Conservation (phyloP, 2,329 filamentous ascomycete genomes). For the Arachnomyces sp. region DNA sequence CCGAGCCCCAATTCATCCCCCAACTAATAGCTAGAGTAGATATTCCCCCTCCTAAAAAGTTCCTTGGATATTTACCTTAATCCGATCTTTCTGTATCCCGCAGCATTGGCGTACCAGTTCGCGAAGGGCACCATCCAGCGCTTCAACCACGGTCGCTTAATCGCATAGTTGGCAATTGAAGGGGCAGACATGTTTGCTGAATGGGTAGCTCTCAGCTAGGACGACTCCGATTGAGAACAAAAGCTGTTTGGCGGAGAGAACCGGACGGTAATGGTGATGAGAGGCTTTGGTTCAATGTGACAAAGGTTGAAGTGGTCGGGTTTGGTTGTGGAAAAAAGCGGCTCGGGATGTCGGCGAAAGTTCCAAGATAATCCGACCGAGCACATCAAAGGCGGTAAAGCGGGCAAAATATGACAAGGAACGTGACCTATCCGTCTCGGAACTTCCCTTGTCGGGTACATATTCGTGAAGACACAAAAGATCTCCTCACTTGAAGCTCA, state of each 20-base stretch:
- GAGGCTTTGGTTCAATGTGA: neutral
- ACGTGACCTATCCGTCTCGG: too few relatives aligned
- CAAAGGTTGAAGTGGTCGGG: neutral
- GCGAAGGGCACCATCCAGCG: constrained; percentile 72
- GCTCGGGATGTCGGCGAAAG: too few relatives aligned
- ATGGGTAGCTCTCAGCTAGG: neutral
- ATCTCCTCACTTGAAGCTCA: too few relatives aligned
- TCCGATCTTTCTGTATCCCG: constrained; percentile 89
- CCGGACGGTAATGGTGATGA: constrained; percentile 8
- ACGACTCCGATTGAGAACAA: constrained; percentile 21
- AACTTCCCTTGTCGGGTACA: too few relatives aligned
- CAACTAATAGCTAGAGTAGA: neutral
- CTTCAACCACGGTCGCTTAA: constrained; percentile 79
- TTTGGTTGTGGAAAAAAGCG: neutral
- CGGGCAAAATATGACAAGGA: too few relatives aligned
- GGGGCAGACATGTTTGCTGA: constrained; percentile 58
- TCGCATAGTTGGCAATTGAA: constrained; percentile 66
- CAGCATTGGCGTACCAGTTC: constrained; percentile 80
- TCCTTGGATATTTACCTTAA: constrained; percentile 58
- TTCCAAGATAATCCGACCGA: too few relatives aligned
- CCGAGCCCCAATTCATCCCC: neutral
- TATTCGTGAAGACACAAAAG: too few relatives aligned
- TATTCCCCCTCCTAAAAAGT: neutral
- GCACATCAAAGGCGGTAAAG: too few relatives aligned
- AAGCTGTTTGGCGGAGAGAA: constrained; percentile 23